phyloP scores from a whole-genome alignment of 352 stramenopile genomes.

The Phytophthora agathidicida region DNA sequence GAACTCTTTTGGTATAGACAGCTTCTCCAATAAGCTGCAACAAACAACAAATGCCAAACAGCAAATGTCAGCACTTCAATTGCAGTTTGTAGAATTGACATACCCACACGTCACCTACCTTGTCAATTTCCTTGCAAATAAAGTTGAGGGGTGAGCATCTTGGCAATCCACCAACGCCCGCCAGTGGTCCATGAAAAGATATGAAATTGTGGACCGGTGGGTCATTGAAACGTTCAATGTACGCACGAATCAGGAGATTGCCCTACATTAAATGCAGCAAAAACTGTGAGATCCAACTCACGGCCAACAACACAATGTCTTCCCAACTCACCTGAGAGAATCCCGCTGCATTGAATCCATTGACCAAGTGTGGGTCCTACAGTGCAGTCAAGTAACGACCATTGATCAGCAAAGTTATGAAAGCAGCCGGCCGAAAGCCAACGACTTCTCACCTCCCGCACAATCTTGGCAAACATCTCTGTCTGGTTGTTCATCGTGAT shows the following conservation, averaged over 20 bases:
- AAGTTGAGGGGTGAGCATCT: constrained; percentile 86
- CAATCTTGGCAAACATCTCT: constrained; percentile 87
- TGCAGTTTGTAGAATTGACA: background rate
- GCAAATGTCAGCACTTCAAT: constrained; percentile 4
- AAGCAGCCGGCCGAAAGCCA: no score
- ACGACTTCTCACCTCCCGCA: constrained; percentile 57
- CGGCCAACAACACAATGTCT: background rate
- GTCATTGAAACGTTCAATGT: constrained; percentile 94
- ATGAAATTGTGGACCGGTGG: constrained; percentile 92
- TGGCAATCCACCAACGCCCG: constrained; percentile 89
- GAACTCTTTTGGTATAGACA: constrained; percentile 88
- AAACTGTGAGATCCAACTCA: background rate
- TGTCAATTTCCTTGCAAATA: constrained; percentile 87
- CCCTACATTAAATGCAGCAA: constrained; percentile 43
- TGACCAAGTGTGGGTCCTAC: constrained; percentile 78
- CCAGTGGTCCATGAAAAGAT: constrained; percentile 92
- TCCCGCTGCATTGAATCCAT: constrained; percentile 94
- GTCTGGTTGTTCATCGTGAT: constrained; percentile 92
- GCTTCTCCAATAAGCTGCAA: constrained; percentile 80
- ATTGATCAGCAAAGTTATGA: constrained; percentile 2
- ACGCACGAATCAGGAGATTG: constrained; percentile 94
- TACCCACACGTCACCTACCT: constrained; percentile 29
- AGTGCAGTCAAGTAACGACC: background rate
- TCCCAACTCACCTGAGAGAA: constrained; percentile 85
- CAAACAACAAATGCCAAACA: constrained; percentile 1